phyloP scores from a whole-genome alignment of 176 grass and related monocot genomes.

The Coix lacrymajobi region DNA sequence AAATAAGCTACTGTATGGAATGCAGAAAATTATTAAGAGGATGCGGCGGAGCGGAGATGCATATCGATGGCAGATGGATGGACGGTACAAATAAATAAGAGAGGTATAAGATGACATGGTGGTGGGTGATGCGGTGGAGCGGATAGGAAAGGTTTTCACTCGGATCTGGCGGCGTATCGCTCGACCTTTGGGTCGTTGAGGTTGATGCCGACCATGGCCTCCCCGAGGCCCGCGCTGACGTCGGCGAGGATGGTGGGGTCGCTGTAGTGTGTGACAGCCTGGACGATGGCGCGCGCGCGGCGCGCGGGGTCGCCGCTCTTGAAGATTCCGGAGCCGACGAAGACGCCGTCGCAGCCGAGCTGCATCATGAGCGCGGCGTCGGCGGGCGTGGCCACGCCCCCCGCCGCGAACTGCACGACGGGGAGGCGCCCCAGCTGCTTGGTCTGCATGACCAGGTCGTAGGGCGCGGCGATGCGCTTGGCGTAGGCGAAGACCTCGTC shows the following conservation, averaged over 20 bases:
- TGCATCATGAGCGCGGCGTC: slow-evolving; percentile 80
- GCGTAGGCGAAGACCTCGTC: slow-evolving; percentile 72
- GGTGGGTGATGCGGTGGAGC: not conserved
- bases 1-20: not conserved
- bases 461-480: slow-evolving; percentile 54
- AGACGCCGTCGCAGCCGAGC: slow-evolving; percentile 66
- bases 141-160: slow-evolving; percentile 17
- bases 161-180: slow-evolving; percentile 61
- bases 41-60: not conserved
- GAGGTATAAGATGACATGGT: not conserved
- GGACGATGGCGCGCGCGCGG: slow-evolving; percentile 60
- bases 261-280: slow-evolving; percentile 64
- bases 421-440: slow-evolving; percentile 61
- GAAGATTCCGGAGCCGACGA: slow-evolving; percentile 78
- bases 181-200: slow-evolving; percentile 46
- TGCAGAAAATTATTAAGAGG: not conserved
- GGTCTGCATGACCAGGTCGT: slow-evolving; percentile 71
- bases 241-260: slow-evolving; percentile 60
- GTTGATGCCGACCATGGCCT: slow-evolving; percentile 83
- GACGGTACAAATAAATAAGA: not conserved
- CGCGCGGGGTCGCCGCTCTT: slow-evolving; percentile 63
- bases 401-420: slow-evolving; percentile 68
- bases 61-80: not conserved
- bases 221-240: slow-evolving; percentile 55
- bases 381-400: slow-evolving; percentile 45